Base-by-base conservation (phyloP, 2,329 filamentous ascomycete genomes). In the Arthrobotrys megalospora region DNA sequence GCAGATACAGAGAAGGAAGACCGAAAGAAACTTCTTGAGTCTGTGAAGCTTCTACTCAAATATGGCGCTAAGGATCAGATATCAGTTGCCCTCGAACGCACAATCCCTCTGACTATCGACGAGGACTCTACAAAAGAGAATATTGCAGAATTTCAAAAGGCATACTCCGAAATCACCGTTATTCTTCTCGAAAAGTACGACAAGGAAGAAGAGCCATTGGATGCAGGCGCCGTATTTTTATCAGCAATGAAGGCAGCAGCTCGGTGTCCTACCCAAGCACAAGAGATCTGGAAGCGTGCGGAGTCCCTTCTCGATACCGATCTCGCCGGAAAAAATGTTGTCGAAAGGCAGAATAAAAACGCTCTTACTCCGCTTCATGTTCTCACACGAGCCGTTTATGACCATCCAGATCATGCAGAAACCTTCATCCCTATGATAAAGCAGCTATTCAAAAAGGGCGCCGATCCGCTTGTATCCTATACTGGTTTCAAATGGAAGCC, bases 11-110 rank as follows among this genome's bases (percentile, higher is more conserved):
- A 68, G 12, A 58, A 19, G 11, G 41, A 16, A 45, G 14, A 3
- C 12, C 19, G 21, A 58, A 19, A 28, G 19, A 19, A 43, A 16
- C 16, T 55, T 2, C 64, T 68, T 68, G 64, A 68, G 21, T 55
- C 64, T 1, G 48, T 34, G 11, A 55, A 55, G 19, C 36, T 55
- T 24, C 64, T 68, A 2, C n/a, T 28, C 19, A 10, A 58, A 55
- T 16, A 47, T 32, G 48, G 64, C 12, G 36, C 64, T 14, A 24
- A 28, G 2, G 36, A 55, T 14, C 50, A 58, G 21, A 10, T 68
- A n/a, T 38, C 48, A 32, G 64, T 32, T 21, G 48, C 48, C 14
- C 24, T 68, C 12, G n/a, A 68, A 28, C 3, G 6, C 12, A 28
- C 36, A 1, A 19, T 58, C 7, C 24, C 47, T 5, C 2, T 28